Conservation (phyloP, 2,329 filamentous ascomycete genomes). For the Capronia epimyces region DNA sequence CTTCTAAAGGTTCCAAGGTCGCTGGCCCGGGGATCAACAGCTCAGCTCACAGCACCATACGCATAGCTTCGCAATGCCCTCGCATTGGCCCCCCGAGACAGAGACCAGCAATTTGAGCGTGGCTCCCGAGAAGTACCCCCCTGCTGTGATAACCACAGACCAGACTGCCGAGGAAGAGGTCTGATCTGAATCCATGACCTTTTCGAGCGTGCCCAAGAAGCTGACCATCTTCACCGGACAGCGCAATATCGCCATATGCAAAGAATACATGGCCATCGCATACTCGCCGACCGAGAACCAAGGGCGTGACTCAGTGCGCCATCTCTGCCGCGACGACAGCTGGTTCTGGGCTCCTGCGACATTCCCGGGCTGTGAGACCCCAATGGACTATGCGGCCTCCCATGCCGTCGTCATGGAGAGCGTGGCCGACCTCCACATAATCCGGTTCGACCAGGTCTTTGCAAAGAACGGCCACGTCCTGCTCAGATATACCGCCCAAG, state of each 20-base stretch:
- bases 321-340: slow-evolving; percentile 34
- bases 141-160: slow-evolving; percentile 15
- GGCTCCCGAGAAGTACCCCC: slow-evolving; percentile 11
- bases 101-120: background rate
- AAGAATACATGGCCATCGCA: slow-evolving; percentile 38
- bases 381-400: slow-evolving; percentile 37
- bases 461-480: slow-evolving; percentile 36
- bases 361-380: slow-evolving; percentile 36
- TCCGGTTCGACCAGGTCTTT: slow-evolving; percentile 35
- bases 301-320: slow-evolving; percentile 33
- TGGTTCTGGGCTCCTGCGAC: slow-evolving; percentile 37
- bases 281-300: slow-evolving; percentile 37
- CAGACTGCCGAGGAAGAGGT: slow-evolving; percentile 18
- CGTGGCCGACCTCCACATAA: slow-evolving; percentile 36
- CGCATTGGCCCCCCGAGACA: background rate
- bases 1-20: no score
- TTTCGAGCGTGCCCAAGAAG: background rate
- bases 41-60: no score
- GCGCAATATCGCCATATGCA: slow-evolving; percentile 33
- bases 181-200: background rate
- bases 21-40: no score
- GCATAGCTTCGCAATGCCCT: background rate
- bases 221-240: background rate
- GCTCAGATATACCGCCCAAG: slow-evolving; percentile 37
- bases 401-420: slow-evolving; percentile 36